These are phyloP conservation scores for Ustilago lituana DNA, from an alignment of 1,284 basidiomycete genomes.

Conservation along the genomic window DNA sequence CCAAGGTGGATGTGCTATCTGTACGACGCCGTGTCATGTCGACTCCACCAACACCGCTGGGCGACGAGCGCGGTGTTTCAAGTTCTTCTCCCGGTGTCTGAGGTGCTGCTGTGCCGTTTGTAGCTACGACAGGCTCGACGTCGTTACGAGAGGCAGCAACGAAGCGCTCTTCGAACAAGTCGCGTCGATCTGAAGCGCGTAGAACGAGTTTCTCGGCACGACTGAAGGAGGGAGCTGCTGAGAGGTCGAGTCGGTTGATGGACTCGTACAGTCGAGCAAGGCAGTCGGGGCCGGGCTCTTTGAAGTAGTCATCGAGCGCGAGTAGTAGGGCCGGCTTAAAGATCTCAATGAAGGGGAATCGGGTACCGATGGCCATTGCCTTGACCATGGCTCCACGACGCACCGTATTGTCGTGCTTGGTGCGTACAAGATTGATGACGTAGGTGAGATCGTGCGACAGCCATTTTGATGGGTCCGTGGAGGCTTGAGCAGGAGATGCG, in stretches of 20 bases:
- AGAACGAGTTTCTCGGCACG: slow-evolving; percentile 87
- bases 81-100: slow-evolving; percentile 7
- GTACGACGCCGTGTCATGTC: slow-evolving; percentile 26
- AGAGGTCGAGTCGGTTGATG: slow-evolving; percentile 89
- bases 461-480: slow-evolving; percentile 20
- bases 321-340: slow-evolving; percentile 97
- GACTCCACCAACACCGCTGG: slow-evolving; percentile 1
- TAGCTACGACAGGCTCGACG: background rate
- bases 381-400: slow-evolving; percentile 92
- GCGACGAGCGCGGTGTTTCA: slow-evolving; percentile 17
- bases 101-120: background rate
- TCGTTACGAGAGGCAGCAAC: slow-evolving; percentile 15
- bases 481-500: background rate
- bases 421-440: slow-evolving; percentile 93
- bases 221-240: slow-evolving; percentile 78
- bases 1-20: slow-evolving; percentile 39
- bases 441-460: slow-evolving; percentile 70
- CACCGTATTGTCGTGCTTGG: slow-evolving; percentile 88
- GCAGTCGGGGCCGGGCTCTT: slow-evolving; percentile 84
- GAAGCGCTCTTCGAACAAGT: slow-evolving; percentile 83
- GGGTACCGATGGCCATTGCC: slow-evolving; percentile 93
- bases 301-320: slow-evolving; percentile 94
- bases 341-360: slow-evolving; percentile 94
- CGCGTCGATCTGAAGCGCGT: slow-evolving; percentile 82
- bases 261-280: slow-evolving; percentile 88